These are phyloP conservation scores for Suaeda aralocaspica DNA, from an alignment of 148 eudicot genomes.

Conservation along the genomic window DNA sequence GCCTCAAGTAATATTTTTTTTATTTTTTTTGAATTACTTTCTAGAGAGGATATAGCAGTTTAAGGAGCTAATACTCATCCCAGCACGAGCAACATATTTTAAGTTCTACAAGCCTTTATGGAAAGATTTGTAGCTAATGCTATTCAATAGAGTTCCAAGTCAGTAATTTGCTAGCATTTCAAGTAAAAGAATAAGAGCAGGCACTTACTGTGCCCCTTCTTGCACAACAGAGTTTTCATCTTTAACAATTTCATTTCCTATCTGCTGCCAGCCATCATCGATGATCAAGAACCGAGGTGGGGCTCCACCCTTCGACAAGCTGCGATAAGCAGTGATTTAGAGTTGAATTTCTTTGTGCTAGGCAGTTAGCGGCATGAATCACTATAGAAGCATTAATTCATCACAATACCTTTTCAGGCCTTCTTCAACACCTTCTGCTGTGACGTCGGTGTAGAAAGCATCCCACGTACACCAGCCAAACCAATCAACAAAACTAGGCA, in stretches of 20 bases:
- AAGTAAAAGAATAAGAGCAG: not conserved
- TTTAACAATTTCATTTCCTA: slow-evolving; percentile 54
- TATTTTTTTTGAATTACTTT: no score
- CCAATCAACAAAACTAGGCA: slow-evolving; percentile 88
- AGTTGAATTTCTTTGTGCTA: not conserved
- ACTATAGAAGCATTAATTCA: not conserved
- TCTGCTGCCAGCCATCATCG: slow-evolving; percentile 99
- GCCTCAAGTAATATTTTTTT: no score
- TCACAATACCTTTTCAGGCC: slow-evolving; percentile 65
- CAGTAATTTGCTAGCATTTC: not conserved
- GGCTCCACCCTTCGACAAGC: slow-evolving; percentile 76
- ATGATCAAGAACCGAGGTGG: slow-evolving; percentile 93
- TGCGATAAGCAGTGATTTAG: slow-evolving; percentile 26
- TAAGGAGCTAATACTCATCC: not conserved
- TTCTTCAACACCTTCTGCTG: slow-evolving; percentile 91
- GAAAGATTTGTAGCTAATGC: not conserved
- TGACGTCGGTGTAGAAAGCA: slow-evolving; percentile 97
- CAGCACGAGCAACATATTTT: not conserved
- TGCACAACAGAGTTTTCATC: slow-evolving; percentile 56
- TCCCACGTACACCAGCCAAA: slow-evolving; percentile 99
- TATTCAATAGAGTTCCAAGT: not conserved
- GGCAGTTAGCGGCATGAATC: not conserved
- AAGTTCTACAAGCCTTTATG: not conserved
- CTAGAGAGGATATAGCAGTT: not conserved
- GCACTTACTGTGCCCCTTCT: slow-evolving; percentile 95